A percentile compares a stretch with the other conserved stretches of the same genome.
These are phyloP conservation scores for Peniophora sp. DNA, from an alignment of 1,284 basidiomycete species.

Conservation along the genomic window DNA sequence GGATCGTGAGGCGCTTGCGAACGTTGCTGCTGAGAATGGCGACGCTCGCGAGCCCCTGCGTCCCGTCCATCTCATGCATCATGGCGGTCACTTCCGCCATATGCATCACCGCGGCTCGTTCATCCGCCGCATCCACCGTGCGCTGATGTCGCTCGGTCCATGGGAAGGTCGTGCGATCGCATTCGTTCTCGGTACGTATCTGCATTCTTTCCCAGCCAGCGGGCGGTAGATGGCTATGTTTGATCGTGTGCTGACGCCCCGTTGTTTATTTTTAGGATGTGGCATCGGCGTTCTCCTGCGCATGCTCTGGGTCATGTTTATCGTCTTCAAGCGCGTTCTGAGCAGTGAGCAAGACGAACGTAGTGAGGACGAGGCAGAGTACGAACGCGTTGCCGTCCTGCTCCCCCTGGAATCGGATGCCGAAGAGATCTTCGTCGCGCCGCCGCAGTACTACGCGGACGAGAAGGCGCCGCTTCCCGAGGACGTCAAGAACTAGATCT, in stretches of 20 bases:
- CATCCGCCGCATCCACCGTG: constrained; percentile 49
- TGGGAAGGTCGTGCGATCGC: constrained; percentile 76
- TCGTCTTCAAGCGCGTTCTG: constrained; percentile 51
- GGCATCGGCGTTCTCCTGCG: constrained; percentile 72
- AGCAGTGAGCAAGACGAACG: constrained; percentile 20
- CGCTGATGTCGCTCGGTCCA: constrained; percentile 61
- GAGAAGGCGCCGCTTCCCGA: not conserved
- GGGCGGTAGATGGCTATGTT: not conserved
- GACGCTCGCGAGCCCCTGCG: constrained; percentile 12
- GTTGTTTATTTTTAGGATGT: constrained; percentile 39
- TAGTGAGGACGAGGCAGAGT: not conserved
- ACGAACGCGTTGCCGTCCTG: not conserved
- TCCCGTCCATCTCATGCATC: constrained; percentile 18
- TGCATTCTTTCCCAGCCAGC: not conserved
- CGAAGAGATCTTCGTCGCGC: not conserved
- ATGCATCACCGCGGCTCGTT: constrained; percentile 28
- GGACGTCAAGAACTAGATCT: not conserved
- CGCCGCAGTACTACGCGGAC: constrained; percentile 1
- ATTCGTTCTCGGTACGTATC: constrained; percentile 70
- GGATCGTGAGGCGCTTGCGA: constrained; percentile 4
- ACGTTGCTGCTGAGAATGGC: constrained; percentile 7
- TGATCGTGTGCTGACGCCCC: constrained; percentile 4
- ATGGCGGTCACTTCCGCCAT: constrained; percentile 18
- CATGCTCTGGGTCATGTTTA: constrained; percentile 65
- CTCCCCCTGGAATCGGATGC: not conserved